These are phyloP conservation scores for Apiospora aurea DNA, from an alignment of 2,329 filamentous ascomycete species.

Conservation along the genomic window DNA sequence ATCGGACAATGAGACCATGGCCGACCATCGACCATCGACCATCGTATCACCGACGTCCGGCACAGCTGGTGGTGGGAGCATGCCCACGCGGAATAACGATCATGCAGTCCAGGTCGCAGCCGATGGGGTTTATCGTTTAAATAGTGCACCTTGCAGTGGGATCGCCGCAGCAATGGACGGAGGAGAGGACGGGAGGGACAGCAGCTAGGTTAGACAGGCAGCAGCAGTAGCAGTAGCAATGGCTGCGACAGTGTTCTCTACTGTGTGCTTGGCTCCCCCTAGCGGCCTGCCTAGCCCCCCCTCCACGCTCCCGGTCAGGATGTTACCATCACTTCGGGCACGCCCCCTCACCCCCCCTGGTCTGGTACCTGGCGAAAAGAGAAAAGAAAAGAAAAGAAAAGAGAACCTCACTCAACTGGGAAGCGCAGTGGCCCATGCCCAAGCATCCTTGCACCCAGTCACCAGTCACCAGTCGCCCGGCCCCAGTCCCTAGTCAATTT, in stretches of 20 bases:
- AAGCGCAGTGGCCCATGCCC: not conserved
- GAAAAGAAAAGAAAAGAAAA: too few species aligned
- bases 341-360: constrained; percentile 15
- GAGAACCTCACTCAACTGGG: not conserved
- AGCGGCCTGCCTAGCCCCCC: not conserved
- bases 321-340: constrained; percentile 19
- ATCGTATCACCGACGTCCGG: not conserved
- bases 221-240: not conserved
- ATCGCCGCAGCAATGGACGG: constrained; percentile 6
- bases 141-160: constrained; percentile 15
- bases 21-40: not conserved
- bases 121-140: constrained; percentile 16
- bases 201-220: not conserved
- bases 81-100: not conserved
- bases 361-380: not conserved
- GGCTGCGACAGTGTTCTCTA: not conserved
- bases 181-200: not conserved
- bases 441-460: constrained; percentile 10
- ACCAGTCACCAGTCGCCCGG: not conserved
- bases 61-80: not conserved
- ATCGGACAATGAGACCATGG: constrained; percentile 1
- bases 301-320: constrained; percentile 11
- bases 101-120: constrained; percentile 5
- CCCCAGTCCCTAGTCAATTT: constrained; percentile 33
- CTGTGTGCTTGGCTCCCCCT: not conserved